Evolutionary conservation across 495 filamentous ascomycete species (phyloP).

Genomic region (Apodospora peruviana): DNA sequence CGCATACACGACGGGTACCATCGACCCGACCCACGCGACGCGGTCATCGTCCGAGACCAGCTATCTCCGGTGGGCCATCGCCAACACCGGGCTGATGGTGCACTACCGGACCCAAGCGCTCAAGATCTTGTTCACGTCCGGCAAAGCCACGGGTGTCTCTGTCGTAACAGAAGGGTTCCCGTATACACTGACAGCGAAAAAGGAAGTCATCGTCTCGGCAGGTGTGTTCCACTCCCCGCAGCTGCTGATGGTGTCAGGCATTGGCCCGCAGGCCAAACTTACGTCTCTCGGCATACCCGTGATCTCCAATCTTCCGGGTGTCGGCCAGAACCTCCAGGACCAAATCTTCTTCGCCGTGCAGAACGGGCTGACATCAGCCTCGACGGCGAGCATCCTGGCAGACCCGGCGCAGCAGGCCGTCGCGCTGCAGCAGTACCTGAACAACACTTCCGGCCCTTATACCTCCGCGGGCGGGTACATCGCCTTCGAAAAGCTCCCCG

Average conservation of each 20-base stretch:
- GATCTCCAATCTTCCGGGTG: slow-evolving; percentile 39
- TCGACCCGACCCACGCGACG: slow-evolving; percentile 18
- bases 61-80: slow-evolving; percentile 17
- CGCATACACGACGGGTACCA: slow-evolving; percentile 21
- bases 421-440: slow-evolving; percentile 21
- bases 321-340: slow-evolving; percentile 50
- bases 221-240: slow-evolving; percentile 43
- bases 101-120: slow-evolving; percentile 27
- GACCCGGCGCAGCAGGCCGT: slow-evolving; percentile 28
- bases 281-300: slow-evolving; percentile 31
- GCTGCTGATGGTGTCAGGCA: slow-evolving; percentile 43
- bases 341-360: slow-evolving; percentile 33
- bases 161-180: slow-evolving; percentile 20
- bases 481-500: slow-evolving; percentile 17
- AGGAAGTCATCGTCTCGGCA: slow-evolving; percentile 43
- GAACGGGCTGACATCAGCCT: slow-evolving; percentile 34
- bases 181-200: slow-evolving; percentile 32
- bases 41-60: slow-evolving; percentile 18
- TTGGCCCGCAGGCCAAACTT: slow-evolving; percentile 10
- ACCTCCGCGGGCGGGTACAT: slow-evolving; percentile 42
- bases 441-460: slow-evolving; percentile 30
- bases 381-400: slow-evolving; percentile 16
- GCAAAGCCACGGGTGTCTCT: slow-evolving; percentile 28
- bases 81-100: slow-evolving; percentile 21
- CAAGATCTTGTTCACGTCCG: slow-evolving; percentile 30